Percentiles rank a stretch among this genome's conserved stretches.
Conservation (phyloP, 2,329 filamentous ascomycete genomes). For the Mycosphaerella sp. region DNA sequence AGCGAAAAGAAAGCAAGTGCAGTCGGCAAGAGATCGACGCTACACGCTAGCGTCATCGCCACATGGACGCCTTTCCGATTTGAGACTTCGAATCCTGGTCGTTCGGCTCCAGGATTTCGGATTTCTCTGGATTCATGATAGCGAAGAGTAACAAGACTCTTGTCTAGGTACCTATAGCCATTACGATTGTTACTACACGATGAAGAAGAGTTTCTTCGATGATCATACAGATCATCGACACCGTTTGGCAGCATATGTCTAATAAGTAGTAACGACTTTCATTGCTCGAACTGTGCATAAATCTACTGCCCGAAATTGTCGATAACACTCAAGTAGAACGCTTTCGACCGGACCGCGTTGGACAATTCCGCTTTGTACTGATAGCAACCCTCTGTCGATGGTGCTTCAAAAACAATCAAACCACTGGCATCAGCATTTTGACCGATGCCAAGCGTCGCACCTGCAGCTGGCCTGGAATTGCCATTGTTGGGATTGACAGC, state of each 20-base stretch:
- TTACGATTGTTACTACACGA: too few relatives aligned
- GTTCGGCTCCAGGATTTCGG: not conserved
- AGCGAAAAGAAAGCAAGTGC: not conserved
- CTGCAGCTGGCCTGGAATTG: not conserved
- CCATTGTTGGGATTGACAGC: not conserved
- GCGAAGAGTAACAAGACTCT: not conserved
- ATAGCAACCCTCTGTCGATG: slow-evolving; percentile 15
- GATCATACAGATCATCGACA: too few relatives aligned
- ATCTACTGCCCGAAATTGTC: not conserved
- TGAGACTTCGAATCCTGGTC: not conserved
- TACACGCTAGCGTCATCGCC: slow-evolving; percentile 1
- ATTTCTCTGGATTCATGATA: not conserved
- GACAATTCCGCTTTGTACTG: slow-evolving; percentile 17
- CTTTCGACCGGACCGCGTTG: slow-evolving; percentile 11
- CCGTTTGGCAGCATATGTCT: too few relatives aligned
- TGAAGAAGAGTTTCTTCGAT: too few relatives aligned
- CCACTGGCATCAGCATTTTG: slow-evolving; percentile 8
- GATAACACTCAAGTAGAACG: slow-evolving; percentile 14
- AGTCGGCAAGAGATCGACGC: not conserved
- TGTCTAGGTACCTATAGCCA: too few relatives aligned
- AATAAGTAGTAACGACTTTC: too few relatives aligned
- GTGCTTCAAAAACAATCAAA: slow-evolving; percentile 11
- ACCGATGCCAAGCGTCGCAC: slow-evolving; percentile 12
- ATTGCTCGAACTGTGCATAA: not conserved
- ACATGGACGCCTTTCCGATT: not conserved